phyloP scores from a whole-genome alignment of 1,139 yeast species.

The Candida labiduridarum region DNA sequence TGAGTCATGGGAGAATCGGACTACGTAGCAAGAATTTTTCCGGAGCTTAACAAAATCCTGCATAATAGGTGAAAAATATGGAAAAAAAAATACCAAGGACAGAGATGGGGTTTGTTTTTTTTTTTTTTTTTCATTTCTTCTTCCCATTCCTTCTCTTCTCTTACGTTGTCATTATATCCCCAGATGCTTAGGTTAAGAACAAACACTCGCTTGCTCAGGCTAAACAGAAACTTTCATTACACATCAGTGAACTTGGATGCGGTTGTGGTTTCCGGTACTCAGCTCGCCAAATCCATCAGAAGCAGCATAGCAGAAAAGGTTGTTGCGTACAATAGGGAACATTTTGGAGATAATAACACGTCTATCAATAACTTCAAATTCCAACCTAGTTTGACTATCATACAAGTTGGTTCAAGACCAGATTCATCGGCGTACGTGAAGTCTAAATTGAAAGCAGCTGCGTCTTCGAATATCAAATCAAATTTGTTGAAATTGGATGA shows the following conservation, averaged over 20 bases:
- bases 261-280: slow-evolving; percentile 47
- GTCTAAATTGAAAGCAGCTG: slow-evolving; percentile 73
- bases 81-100: background rate
- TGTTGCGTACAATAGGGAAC: slow-evolving; percentile 36
- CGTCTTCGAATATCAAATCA: slow-evolving; percentile 65
- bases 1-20: slow-evolving; percentile 1
- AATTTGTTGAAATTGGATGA: slow-evolving; percentile 59
- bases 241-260: slow-evolving; percentile 29
- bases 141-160: background rate
- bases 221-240: slow-evolving; percentile 17
- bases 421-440: slow-evolving; percentile 79
- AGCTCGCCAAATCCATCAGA: slow-evolving; percentile 44
- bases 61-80: background rate
- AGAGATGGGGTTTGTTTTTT: background rate
- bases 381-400: slow-evolving; percentile 64
- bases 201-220: slow-evolving; percentile 5
- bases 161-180: background rate
- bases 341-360: slow-evolving; percentile 20
- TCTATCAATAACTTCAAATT: slow-evolving; percentile 42
- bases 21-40: slow-evolving; percentile 1
- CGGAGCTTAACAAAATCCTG: background rate
- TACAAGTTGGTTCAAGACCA: slow-evolving; percentile 77
- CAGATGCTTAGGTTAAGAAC: slow-evolving; percentile 6
- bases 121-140: slow-evolving; percentile 1
- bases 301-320: slow-evolving; percentile 44